These are phyloP conservation scores for Monascus ruber DNA, from an alignment of 2,329 filamentous ascomycete species.

Conservation along the genomic window DNA sequence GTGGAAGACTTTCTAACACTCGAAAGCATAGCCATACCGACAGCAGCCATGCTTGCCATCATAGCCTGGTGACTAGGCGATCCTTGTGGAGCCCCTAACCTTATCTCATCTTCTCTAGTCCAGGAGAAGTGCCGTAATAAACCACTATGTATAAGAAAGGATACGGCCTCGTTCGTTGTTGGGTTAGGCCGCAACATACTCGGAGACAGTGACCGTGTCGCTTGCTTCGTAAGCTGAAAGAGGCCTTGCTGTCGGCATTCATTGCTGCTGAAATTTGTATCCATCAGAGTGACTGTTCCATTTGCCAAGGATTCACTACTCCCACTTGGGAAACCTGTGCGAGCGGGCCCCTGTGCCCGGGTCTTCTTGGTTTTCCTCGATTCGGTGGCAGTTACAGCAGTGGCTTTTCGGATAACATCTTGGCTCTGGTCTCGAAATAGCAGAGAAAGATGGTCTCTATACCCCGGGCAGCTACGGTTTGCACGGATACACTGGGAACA, in stretches of 20 bases:
- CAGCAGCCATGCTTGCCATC: slow-evolving; percentile 42
- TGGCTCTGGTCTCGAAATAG: slow-evolving; percentile 57
- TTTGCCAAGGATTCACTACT: slow-evolving; percentile 2
- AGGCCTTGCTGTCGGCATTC: slow-evolving; percentile 4
- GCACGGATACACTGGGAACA: slow-evolving; percentile 53
- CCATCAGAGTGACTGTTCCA: slow-evolving; percentile 4
- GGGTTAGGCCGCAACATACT: slow-evolving; percentile 5
- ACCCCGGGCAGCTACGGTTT: slow-evolving; percentile 51
- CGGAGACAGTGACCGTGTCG: slow-evolving; percentile 2
- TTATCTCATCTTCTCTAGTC: slow-evolving; percentile 12
- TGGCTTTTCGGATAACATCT: slow-evolving; percentile 48
- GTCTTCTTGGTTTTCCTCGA: slow-evolving; percentile 5
- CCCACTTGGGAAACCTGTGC: slow-evolving; percentile 16
- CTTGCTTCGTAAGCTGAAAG: slow-evolving; percentile 12
- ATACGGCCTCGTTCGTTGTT: slow-evolving; percentile 21
- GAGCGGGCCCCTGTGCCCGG: slow-evolving; percentile 3
- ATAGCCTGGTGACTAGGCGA: slow-evolving; percentile 20
- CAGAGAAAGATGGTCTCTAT: slow-evolving; percentile 52
- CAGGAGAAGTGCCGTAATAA: slow-evolving; percentile 18
- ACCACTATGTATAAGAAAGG: slow-evolving; percentile 26
- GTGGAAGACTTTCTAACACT: slow-evolving; percentile 40
- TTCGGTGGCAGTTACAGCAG: slow-evolving; percentile 29
- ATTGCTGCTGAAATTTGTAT: background rate
- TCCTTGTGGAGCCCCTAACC: slow-evolving; percentile 10
- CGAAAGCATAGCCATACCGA: slow-evolving; percentile 48